A percentile compares a stretch with the other conserved stretches of the same genome.
Evolutionary conservation across 2,329 filamentous ascomycete species (phyloP).

Genomic region (Diaporthe ampelina): DNA sequence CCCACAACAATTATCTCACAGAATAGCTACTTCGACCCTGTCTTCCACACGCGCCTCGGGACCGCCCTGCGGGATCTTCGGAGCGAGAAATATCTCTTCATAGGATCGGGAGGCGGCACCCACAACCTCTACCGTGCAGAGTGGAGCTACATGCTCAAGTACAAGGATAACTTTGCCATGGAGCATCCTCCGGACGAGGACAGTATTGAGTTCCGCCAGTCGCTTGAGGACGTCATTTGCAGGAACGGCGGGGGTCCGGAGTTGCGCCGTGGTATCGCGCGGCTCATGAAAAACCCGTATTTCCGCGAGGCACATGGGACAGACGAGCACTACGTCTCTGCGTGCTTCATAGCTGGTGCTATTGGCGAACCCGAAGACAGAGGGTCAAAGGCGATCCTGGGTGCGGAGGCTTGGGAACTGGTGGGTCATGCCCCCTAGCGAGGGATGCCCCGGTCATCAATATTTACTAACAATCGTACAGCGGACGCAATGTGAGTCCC

Average conservation of each 20-base stretch:
- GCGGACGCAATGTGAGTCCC: constrained; percentile 1
- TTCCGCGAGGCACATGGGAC: background rate
- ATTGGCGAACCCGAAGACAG: background rate
- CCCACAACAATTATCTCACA: background rate
- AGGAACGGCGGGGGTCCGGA: background rate
- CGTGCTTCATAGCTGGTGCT: background rate
- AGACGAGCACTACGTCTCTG: background rate
- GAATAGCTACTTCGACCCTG: constrained; percentile 1
- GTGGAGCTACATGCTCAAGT: constrained; percentile 4
- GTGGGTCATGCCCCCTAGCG: background rate
- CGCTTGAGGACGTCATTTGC: background rate
- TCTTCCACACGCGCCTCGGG: constrained; percentile 1
- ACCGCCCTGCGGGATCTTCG: background rate
- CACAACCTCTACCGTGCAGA: background rate
- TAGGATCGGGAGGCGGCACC: background rate
- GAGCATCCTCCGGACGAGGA: background rate
- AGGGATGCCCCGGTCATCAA: no score
- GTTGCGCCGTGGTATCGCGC: background rate
- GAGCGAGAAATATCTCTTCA: background rate
- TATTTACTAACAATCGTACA: background rate
- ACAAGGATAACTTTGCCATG: background rate
- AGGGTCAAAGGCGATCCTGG: background rate
- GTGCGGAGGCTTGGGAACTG: background rate
- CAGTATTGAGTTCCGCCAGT: background rate
- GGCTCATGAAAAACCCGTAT: background rate